These are phyloP conservation scores for Phytophthora nicotianae DNA, from an alignment of 352 stramenopile species.

Conservation along the genomic window DNA sequence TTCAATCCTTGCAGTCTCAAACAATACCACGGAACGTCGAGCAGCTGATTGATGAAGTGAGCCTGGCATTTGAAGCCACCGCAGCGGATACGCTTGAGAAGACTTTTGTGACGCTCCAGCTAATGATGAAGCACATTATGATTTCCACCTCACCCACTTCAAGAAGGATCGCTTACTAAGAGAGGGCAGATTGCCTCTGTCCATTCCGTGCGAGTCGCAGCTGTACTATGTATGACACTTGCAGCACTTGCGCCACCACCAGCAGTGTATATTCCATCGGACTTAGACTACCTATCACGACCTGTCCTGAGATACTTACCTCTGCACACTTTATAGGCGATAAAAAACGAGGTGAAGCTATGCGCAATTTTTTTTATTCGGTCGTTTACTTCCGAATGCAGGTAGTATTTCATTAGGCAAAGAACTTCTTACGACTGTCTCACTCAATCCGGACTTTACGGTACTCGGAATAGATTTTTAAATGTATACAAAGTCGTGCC, in stretches of 20 bases:
- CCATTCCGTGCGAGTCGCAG: neutral
- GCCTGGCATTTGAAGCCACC: neutral
- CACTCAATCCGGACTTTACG: too few relatives aligned
- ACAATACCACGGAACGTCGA: neutral
- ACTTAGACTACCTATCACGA: neutral
- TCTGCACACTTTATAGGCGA: neutral
- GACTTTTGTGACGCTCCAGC: neutral
- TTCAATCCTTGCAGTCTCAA: neutral
- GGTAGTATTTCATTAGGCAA: too few relatives aligned
- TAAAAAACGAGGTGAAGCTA: neutral
- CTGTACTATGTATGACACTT: neutral
- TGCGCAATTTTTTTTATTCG: conserved; percentile 1
- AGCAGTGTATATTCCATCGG: neutral
- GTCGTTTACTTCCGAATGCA: conserved; percentile 2
- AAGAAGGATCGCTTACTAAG: neutral
- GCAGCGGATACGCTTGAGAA: neutral
- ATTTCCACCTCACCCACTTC: neutral
- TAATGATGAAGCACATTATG: neutral
- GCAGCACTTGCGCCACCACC: neutral
- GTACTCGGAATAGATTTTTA: too few relatives aligned
- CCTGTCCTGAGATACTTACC: neutral
- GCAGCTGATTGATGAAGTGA: neutral
- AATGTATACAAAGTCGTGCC: too few relatives aligned
- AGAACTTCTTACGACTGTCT: too few relatives aligned
- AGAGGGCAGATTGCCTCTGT: neutral